Conservation (phyloP, 1,284 basidiomycete genomes). For the Earliella scabrosa region DNA sequence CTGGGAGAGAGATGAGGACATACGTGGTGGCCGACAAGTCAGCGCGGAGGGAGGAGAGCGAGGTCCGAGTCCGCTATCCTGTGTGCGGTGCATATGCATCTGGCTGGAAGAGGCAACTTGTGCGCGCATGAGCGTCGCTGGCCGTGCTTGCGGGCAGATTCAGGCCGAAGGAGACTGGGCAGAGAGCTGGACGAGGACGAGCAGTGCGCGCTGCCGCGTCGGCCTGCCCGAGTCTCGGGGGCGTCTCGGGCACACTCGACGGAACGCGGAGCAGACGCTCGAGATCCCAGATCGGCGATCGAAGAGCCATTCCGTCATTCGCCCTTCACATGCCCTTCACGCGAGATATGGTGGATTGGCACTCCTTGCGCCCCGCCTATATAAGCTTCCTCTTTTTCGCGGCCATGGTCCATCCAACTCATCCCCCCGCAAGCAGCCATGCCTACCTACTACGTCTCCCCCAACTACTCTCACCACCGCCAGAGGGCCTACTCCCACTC, state of each 20-base stretch:
- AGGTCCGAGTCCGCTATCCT: not conserved
- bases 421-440: constrained; percentile 12
- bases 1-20: not conserved
- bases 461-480: constrained; percentile 22
- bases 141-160: not conserved
- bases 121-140: not conserved
- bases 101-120: not conserved
- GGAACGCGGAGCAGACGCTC: constrained; percentile 6
- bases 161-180: not conserved
- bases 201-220: not conserved
- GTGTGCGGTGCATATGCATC: constrained; percentile 1
- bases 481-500: constrained; percentile 27
- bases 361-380: constrained; percentile 11
- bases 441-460: constrained; percentile 31
- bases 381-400: not conserved
- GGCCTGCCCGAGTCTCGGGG: not conserved
- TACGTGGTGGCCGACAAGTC: not conserved
- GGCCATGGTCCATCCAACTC: constrained; percentile 8
- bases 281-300: not conserved
- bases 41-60: no score
- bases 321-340: constrained; percentile 14
- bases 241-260: not conserved
- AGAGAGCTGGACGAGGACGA: not conserved
- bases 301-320: constrained; percentile 13
- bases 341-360: constrained; percentile 21